These are phyloP conservation scores for Lepidium sativum DNA, from an alignment of 345 rosid species.

Conservation along the genomic window DNA sequence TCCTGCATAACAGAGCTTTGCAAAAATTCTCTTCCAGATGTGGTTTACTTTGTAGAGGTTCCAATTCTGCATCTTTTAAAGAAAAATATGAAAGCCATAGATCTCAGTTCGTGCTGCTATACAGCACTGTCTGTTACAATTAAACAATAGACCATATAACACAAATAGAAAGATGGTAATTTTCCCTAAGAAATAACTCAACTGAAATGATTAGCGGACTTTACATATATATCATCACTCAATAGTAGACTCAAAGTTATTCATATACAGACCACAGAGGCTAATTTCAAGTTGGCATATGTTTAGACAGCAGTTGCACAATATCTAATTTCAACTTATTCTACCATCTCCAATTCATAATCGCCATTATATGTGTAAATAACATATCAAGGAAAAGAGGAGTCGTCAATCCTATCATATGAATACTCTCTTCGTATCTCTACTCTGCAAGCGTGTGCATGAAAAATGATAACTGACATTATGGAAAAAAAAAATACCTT, in stretches of 20 bases:
- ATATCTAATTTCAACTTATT: not conserved
- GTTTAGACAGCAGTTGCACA: not conserved
- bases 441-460: not conserved
- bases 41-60: constrained; percentile 64
- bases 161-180: not conserved
- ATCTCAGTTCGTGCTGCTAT: not conserved
- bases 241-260: not conserved
- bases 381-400: not conserved
- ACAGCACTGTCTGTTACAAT: not conserved
- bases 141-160: not conserved
- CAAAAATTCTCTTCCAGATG: constrained; percentile 81
- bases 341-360: not conserved
- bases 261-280: not conserved
- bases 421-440: not conserved
- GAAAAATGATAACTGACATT: not conserved
- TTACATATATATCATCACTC: not conserved
- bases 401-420: not conserved
- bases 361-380: not conserved
- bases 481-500: constrained; percentile 42
- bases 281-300: not conserved
- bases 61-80: constrained; percentile 55
- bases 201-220: not conserved
- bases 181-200: not conserved
- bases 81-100: not conserved
- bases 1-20: constrained; percentile 83